phyloP scores from a whole-genome alignment of 352 stramenopile species.

The Phytophthora europaea region DNA sequence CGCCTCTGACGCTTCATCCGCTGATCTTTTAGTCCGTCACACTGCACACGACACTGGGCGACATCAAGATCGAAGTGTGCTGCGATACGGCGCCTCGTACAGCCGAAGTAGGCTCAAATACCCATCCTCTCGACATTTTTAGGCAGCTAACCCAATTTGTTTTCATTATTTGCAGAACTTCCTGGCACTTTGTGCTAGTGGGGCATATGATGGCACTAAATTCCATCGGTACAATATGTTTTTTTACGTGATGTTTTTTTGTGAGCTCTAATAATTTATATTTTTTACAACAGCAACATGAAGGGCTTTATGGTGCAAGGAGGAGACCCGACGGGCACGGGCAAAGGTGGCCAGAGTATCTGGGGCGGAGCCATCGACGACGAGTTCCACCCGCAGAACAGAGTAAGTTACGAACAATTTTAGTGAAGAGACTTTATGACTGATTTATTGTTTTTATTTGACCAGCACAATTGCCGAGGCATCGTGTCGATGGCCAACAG shows the following conservation, averaged over 20 bases:
- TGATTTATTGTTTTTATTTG: slow-evolving; percentile 1
- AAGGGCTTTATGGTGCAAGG: slow-evolving; percentile 92
- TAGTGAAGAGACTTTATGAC: no score
- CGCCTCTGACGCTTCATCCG: not conserved
- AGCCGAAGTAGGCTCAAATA: slow-evolving; percentile 63
- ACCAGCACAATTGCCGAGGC: slow-evolving; percentile 88
- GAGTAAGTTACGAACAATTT: slow-evolving; percentile 39
- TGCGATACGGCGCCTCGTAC: slow-evolving; percentile 94
- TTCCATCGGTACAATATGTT: slow-evolving; percentile 87
- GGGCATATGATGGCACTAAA: slow-evolving; percentile 91
- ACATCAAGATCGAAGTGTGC: slow-evolving; percentile 98
- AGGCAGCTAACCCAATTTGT: slow-evolving; percentile 6
- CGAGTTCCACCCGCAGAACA: slow-evolving; percentile 93
- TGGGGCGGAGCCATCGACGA: slow-evolving; percentile 92
- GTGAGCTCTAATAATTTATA: not conserved
- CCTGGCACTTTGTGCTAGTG: slow-evolving; percentile 94
- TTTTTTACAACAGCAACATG: slow-evolving; percentile 73
- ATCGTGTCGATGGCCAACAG: slow-evolving; percentile 96
- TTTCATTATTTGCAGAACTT: slow-evolving; percentile 92
- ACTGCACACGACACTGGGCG: slow-evolving; percentile 95
- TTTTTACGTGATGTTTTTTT: not conserved
- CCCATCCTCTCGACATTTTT: not conserved
- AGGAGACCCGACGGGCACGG: slow-evolving; percentile 91
- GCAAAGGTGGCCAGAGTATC: slow-evolving; percentile 93
- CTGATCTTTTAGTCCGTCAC: slow-evolving; percentile 88